Evolutionary conservation across 805 yeast species (phyloP), one percentile per base, ranked within the genome.

Genomic region (Vanderwaltozyma verrucispora): DNA sequence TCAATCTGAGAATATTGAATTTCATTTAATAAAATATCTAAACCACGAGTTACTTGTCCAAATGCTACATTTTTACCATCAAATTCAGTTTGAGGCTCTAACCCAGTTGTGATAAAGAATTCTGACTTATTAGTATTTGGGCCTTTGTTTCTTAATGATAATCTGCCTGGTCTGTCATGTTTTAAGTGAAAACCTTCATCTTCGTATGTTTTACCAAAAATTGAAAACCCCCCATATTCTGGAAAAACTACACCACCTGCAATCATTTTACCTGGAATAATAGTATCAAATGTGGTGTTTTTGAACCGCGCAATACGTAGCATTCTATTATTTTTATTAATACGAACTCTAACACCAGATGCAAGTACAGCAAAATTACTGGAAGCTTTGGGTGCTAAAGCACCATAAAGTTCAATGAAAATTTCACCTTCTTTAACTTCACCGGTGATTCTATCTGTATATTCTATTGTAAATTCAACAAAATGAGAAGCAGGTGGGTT

Each of bases 191-290:
- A 63, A 75, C 77, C 82, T 68, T 87, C 96, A 58, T 87, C 96
- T 4, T 65, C 69, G 53, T 86, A 79, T 51, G 68, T 69, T 39
- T 65, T 65, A 23, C 95, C 95, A 60, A 76, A 82, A 49, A 85
- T 78, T 20, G 94, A 81, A 48, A 69, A 68, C 11, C 95, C 89
- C 13, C 92, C 94, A 38, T 73, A 67, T 13, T 89, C 88, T 19
- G 69, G 71, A 46, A 81, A 77, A 55, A 80, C 77, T 60, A 85
- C 89, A 44, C 96, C 96, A 40, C 95, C 94, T 64, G 84, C 94
- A 48, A 87, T 71, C 80, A 84, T 77, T 57, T 82, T 83, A 39
- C 71, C 69, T 31, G 74, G 68, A 43, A 83, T 78, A 35, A 86
- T 75, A 43, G 88, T 71, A 62, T 82, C 92, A 71, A 86, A 80